Conservation (phyloP, 163 green algal species). For the Scenedesmus sp. region DNA sequence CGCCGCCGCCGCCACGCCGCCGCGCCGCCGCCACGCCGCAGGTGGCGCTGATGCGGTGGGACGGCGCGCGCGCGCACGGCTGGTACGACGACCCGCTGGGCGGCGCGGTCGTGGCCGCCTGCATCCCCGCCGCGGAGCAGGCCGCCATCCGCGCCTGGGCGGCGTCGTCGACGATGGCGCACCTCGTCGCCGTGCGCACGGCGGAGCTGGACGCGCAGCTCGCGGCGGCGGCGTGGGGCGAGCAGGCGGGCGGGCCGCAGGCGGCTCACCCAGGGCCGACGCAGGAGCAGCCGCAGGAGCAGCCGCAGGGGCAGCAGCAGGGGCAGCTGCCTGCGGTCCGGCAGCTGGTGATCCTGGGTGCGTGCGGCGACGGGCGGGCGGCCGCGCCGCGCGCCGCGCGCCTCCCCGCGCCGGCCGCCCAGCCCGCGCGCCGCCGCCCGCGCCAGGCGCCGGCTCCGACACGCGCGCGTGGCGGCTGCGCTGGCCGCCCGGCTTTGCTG, state of each 20-base stretch:
- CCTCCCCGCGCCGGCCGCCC: background rate
- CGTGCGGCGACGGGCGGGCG: background rate
- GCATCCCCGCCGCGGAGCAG: constrained; percentile 9
- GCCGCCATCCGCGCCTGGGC: background rate
- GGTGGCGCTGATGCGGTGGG: background rate
- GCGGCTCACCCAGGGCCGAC: too few relatives aligned
- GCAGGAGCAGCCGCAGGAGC: constrained; percentile 2
- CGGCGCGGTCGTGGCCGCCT: background rate
- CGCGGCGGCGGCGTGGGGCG: background rate
- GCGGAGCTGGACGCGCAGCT: constrained; percentile 35
- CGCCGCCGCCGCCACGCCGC: background rate
- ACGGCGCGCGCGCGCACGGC: background rate
- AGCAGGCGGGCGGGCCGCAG: too few relatives aligned
- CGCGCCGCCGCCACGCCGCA: background rate
- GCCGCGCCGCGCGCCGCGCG: background rate
- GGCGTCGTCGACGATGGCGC: too few relatives aligned
- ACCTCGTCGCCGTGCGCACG: constrained; percentile 14
- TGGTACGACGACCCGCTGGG: background rate
- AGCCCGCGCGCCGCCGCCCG: background rate
- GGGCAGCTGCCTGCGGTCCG: background rate
- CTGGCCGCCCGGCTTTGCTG: constrained; percentile 2
- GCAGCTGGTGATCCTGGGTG: constrained; percentile 18
- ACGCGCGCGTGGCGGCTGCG: constrained; percentile 28
- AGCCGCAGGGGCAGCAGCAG: background rate
- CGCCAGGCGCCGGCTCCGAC: constrained; percentile 24